Evolutionary conservation across 192 early-diverging fungal genomes (phyloP).

Genomic region (Chytriomyces sp.): DNA sequence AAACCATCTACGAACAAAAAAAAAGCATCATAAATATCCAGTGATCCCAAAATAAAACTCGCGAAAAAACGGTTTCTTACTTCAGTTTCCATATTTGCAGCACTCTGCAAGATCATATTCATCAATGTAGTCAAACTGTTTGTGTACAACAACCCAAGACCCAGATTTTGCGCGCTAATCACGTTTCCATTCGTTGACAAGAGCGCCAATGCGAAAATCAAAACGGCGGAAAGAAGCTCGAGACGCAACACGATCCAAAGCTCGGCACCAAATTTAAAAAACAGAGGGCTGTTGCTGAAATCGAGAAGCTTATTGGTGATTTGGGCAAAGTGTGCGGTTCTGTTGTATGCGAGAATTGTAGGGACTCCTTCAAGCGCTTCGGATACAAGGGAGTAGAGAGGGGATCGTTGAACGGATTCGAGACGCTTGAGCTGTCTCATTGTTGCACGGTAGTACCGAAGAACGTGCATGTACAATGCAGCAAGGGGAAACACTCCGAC

Average conservation of each 20-base stretch:
- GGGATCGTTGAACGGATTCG: slow-evolving; percentile 39
- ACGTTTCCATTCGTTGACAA: background rate
- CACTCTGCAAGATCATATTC: slow-evolving; percentile 24
- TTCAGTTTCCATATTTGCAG: slow-evolving; percentile 28
- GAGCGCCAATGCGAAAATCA: slow-evolving; percentile 7
- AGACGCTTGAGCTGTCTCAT: slow-evolving; percentile 64
- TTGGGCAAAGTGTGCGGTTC: background rate
- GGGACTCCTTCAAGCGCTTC: slow-evolving; percentile 46
- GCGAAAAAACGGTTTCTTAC: background rate
- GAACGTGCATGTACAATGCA: slow-evolving; percentile 28
- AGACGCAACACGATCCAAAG: slow-evolving; percentile 19
- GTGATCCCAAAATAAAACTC: too few species aligned
- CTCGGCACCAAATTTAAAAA: slow-evolving; percentile 27
- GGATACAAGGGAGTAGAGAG: slow-evolving; percentile 44
- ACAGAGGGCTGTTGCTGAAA: slow-evolving; percentile 10
- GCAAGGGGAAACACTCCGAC: slow-evolving; percentile 13
- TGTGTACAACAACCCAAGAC: slow-evolving; percentile 7
- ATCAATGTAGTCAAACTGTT: slow-evolving; percentile 16
- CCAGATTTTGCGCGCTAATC: slow-evolving; percentile 3
- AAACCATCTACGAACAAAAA: too few species aligned
- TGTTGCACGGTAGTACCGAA: slow-evolving; percentile 33
- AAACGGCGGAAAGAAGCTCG: slow-evolving; percentile 8
- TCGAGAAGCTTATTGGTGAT: slow-evolving; percentile 7
- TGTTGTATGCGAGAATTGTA: slow-evolving; percentile 37
- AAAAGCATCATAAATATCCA: too few species aligned